Evolutionary conservation across 148 eudicot species (phyloP).

Genomic region (Drosera capensis): DNA sequence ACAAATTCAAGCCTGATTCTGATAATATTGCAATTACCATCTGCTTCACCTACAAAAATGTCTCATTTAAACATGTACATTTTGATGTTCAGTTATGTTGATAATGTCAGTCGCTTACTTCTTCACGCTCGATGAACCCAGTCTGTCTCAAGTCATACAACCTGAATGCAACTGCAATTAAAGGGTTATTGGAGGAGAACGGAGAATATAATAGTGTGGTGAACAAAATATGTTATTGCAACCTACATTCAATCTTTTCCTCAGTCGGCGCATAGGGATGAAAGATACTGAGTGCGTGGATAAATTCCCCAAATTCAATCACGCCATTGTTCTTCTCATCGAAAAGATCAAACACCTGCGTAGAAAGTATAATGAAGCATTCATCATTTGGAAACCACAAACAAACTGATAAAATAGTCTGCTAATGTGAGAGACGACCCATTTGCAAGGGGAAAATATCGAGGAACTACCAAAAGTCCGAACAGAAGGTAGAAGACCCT

Average conservation of each 20-base stretch:
- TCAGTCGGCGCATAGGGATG: conserved; percentile 66
- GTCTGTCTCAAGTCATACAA: conserved; percentile 87
- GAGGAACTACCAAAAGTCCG: too few relatives aligned
- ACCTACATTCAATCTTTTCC: conserved; percentile 63
- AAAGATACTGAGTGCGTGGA: conserved; percentile 59
- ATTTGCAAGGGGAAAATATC: too few relatives aligned
- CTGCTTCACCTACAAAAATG: conserved; percentile 56
- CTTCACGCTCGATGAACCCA: conserved; percentile 94
- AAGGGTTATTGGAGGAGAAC: too few relatives aligned
- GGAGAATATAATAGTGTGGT: neutral
- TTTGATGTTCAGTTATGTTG: neutral
- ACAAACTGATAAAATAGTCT: too few relatives aligned
- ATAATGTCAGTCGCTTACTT: conserved; percentile 35
- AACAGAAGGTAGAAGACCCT: too few relatives aligned
- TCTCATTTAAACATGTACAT: neutral
- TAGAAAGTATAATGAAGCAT: neutral
- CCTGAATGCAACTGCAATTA: conserved; percentile 72
- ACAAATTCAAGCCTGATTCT: conserved; percentile 57
- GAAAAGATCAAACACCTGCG: conserved; percentile 84
- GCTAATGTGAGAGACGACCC: too few relatives aligned
- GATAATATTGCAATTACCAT: conserved; percentile 71
- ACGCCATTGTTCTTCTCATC: conserved; percentile 77
- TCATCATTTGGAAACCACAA: neutral
- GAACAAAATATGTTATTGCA: neutral
- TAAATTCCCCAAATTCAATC: conserved; percentile 74